Base-by-base conservation (phyloP, 768 basidiomycete species). In the Suillus variegatus region DNA sequence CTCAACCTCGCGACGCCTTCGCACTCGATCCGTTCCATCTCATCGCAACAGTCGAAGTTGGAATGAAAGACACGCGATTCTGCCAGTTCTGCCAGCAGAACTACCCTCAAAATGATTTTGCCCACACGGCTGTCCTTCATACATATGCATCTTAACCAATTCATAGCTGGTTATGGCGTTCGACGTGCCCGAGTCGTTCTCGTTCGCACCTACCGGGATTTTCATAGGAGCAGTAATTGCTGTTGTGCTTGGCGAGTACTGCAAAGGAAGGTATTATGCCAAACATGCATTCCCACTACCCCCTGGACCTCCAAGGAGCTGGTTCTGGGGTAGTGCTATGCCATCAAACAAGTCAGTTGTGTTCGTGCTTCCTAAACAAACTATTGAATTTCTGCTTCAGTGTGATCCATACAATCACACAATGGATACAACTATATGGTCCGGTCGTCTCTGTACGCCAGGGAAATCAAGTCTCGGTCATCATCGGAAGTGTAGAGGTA, bases 361-460 rank as follows among this genome's bases (percentile, higher is more conserved):
- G 5, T 51, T 25, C 4, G 10, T 43, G 40, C 44, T 61, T 56
- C 36, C 3, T 4, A 38, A 38, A 13, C 7, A 38, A 56, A n/a
- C n/a, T 7, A 25, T 36, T 28, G 20, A 55, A 35, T 55, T 25
- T 20, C 18, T 12, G 36, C 13, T 57, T n/a, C 22, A 73, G 69
- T 1, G 28, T 67, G 12, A 55, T 35, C 6, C 60, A 22, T n/a
- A 43, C n/a, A 18, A 83, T 86, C 56, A 81, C 86, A 46, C 78
- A 67, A 20, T 74, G 73, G 74, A 69, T 76, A 32, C 64, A 74
- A 60, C 46, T 65, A 54, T 76, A 76, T 22, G 73, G 74, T 1
- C 74, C 74, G 0, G 62, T 76, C 12, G 65, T 74, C 46, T 72
- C 74, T 12, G 64, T 74, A 56, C 64, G 51, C 36, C 67, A 76